Percentiles rank a stretch among this genome's conserved stretches.
These are phyloP conservation scores for Boechera stricta DNA, from an alignment of 345 rosid species.

Conservation along the genomic window DNA sequence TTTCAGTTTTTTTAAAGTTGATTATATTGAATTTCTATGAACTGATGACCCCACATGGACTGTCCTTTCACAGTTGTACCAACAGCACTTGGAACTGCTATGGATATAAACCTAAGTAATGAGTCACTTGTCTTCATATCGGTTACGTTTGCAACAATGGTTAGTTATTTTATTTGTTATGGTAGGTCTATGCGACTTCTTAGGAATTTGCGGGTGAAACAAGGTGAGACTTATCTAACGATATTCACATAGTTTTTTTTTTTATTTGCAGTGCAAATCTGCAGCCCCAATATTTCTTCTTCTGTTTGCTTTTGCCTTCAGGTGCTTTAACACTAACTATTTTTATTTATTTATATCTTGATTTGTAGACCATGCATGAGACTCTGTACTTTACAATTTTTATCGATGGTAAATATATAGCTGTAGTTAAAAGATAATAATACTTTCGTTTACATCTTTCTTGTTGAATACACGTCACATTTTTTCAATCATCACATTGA, in stretches of 20 bases:
- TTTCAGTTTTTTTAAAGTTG: constrained; percentile 36
- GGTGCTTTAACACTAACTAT: constrained; percentile 51
- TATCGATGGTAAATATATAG: constrained; percentile 16
- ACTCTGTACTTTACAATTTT: neutral
- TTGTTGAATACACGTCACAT: neutral
- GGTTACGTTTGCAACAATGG: constrained; percentile 99
- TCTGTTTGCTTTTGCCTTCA: constrained; percentile 98
- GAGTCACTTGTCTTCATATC: constrained; percentile 98
- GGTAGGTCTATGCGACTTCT: constrained; percentile 29
- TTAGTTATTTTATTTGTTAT: constrained; percentile 48
- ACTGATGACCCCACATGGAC: constrained; percentile 83
- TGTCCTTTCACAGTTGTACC: constrained; percentile 99
- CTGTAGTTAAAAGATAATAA: neutral
- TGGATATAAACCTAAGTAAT: constrained; percentile 96
- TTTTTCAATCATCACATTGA: neutral
- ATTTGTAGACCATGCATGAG: constrained; percentile 20
- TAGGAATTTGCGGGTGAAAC: constrained; percentile 26
- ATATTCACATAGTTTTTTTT: constrained; percentile 2
- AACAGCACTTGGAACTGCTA: constrained; percentile 94
- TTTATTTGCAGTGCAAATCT: constrained; percentile 88
- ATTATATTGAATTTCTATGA: constrained; percentile 60
- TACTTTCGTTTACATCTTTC: constrained; percentile 10
- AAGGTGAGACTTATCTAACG: constrained; percentile 24
- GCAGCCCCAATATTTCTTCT: constrained; percentile 98
- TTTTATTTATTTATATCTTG: neutral